Evolutionary conservation across 805 yeast species (phyloP).

Genomic region (Teunomyces atbi): DNA sequence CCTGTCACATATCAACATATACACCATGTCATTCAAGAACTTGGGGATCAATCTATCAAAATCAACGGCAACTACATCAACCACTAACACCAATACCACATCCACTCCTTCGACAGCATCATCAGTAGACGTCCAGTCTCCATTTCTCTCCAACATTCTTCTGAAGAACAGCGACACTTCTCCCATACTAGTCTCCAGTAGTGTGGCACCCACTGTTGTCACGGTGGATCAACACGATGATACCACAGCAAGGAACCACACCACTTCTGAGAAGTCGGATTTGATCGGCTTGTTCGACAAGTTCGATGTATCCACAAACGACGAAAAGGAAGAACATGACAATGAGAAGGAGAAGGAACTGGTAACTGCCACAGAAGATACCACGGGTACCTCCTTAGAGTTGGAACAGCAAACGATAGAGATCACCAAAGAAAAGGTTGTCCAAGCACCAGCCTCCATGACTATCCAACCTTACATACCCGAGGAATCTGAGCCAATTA

Average conservation of each 20-base stretch:
- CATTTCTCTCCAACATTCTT: conserved; percentile 18
- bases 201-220: conserved; percentile 22
- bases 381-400: neutral
- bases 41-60: conserved; percentile 36
- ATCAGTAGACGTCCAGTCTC: conserved; percentile 13
- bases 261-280: conserved; percentile 8
- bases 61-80: conserved; percentile 42
- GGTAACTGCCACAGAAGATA: conserved; percentile 1
- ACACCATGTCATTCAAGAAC: conserved; percentile 26
- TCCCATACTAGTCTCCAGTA: conserved; percentile 7
- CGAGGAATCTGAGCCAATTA: neutral
- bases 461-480: conserved; percentile 1
- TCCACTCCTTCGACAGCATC: conserved; percentile 14
- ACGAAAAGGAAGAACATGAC: conserved; percentile 2
- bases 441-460: conserved; percentile 1
- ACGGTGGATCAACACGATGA: conserved; percentile 13
- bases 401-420: neutral
- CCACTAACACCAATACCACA: conserved; percentile 33
- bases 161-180: conserved; percentile 6
- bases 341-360: conserved; percentile 10
- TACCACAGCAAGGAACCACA: neutral
- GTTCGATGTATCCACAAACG: conserved; percentile 23
- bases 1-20: neutral
- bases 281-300: conserved; percentile 36
- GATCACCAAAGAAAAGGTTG: conserved; percentile 1